Conservation (phyloP, 1,284 basidiomycete species). For the Microbotryum scabiosae region DNA sequence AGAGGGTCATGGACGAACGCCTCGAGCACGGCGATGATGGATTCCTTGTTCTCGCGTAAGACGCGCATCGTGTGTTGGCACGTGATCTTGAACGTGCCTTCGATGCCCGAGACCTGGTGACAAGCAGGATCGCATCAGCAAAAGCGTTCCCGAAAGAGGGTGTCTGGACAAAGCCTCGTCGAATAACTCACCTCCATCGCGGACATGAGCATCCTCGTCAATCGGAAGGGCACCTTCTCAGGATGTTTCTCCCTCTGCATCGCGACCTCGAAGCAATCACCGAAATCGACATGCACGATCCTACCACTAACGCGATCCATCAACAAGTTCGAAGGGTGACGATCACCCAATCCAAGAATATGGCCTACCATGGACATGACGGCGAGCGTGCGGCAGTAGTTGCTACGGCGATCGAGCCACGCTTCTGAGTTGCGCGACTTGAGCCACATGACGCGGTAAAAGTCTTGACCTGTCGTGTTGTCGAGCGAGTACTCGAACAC, state of each 20-base stretch:
- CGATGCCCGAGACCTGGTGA: slow-evolving; percentile 80
- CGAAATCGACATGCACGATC: slow-evolving; percentile 94
- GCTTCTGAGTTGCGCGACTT: slow-evolving; percentile 92
- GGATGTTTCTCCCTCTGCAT: slow-evolving; percentile 69
- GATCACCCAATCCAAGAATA: slow-evolving; percentile 94
- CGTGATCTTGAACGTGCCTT: slow-evolving; percentile 85
- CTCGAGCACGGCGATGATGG: slow-evolving; percentile 93
- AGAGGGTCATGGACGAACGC: slow-evolving; percentile 58
- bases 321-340: slow-evolving; percentile 93
- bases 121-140: not conserved
- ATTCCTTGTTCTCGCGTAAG: slow-evolving; percentile 92
- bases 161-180: not conserved
- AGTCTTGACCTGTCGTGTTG: slow-evolving; percentile 96
- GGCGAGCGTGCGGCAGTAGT: slow-evolving; percentile 89
- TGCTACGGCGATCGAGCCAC: slow-evolving; percentile 95
- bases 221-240: slow-evolving; percentile 95
- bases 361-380: slow-evolving; percentile 94
- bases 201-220: slow-evolving; percentile 96
- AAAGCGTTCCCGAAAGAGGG: not conserved
- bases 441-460: slow-evolving; percentile 97
- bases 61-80: slow-evolving; percentile 98
- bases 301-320: slow-evolving; percentile 89
- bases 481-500: slow-evolving; percentile 99
- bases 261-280: slow-evolving; percentile 44
- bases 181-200: slow-evolving; percentile 80